Conservation (phyloP, 1,139 yeast genomes). For the Pichia sp. region DNA sequence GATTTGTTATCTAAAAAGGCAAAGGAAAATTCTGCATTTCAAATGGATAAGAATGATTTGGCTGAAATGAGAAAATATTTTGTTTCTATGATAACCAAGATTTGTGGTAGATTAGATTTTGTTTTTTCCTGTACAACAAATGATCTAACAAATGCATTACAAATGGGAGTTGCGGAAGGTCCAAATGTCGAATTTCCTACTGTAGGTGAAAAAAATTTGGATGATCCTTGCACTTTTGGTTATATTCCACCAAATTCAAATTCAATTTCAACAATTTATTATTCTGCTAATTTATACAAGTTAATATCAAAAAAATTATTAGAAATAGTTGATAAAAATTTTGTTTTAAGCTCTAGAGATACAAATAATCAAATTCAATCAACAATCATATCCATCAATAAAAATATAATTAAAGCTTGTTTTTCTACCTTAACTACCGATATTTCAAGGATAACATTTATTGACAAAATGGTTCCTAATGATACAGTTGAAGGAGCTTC, state of each 20-base stretch:
- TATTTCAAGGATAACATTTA: constrained; percentile 15
- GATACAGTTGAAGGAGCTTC: constrained; percentile 38
- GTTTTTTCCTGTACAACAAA: constrained; percentile 34
- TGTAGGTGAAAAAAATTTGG: constrained; percentile 15
- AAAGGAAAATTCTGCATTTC: constrained; percentile 5
- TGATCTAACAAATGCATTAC: constrained; percentile 22
- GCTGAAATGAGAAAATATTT: constrained; percentile 32
- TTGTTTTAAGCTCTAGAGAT: constrained; percentile 34
- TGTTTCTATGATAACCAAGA: constrained; percentile 31
- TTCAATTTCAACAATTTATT: constrained; percentile 47
- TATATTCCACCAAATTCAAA: constrained; percentile 59
- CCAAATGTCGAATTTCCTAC: constrained; percentile 7
- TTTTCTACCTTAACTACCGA: constrained; percentile 24
- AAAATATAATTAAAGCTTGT: constrained; percentile 24
- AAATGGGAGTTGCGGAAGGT: constrained; percentile 18
- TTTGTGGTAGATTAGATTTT: constrained; percentile 32
- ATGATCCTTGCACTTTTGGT: constrained; percentile 36
- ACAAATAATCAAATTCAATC: constrained; percentile 21
- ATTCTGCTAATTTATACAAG: constrained; percentile 33
- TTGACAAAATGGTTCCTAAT: constrained; percentile 27
- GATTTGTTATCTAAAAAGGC: constrained; percentile 10
- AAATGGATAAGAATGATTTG: constrained; percentile 12
- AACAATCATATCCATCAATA: constrained; percentile 22
- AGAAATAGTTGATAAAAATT: constrained; percentile 11
- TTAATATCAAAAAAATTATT: constrained; percentile 27